These are phyloP conservation scores for Recurvomyces mirabilis DNA, from an alignment of 495 filamentous ascomycete genomes.

Conservation along the genomic window DNA sequence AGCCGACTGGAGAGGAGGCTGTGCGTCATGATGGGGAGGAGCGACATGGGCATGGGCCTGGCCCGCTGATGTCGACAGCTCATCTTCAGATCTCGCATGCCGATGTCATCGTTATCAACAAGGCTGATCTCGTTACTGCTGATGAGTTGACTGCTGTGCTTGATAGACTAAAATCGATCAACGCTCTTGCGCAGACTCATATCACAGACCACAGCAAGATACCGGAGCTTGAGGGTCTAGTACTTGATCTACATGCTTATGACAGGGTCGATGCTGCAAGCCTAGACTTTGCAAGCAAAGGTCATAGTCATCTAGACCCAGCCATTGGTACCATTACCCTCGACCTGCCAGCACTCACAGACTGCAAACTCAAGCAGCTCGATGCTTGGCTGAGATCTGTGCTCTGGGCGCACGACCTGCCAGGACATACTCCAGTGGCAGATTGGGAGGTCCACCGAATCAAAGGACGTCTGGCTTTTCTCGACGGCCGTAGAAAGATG, in stretches of 20 bases:
- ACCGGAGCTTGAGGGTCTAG: slow-evolving; percentile 67
- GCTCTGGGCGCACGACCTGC: slow-evolving; percentile 70
- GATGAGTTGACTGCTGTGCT: slow-evolving; percentile 53
- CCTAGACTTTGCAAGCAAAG: slow-evolving; percentile 53
- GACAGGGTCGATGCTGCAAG: slow-evolving; percentile 53
- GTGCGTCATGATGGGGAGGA: slow-evolving; percentile 31
- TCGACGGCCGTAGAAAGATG: slow-evolving; percentile 55
- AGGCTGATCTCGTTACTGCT: slow-evolving; percentile 71
- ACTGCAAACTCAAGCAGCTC: slow-evolving; percentile 43
- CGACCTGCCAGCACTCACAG: slow-evolving; percentile 43
- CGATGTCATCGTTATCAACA: slow-evolving; percentile 93
- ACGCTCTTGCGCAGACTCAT: slow-evolving; percentile 76
- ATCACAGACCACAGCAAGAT: slow-evolving; percentile 68
- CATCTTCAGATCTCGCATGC: slow-evolving; percentile 95
- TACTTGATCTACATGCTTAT: slow-evolving; percentile 89
- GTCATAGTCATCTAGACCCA: slow-evolving; percentile 58
- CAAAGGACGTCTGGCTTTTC: slow-evolving; percentile 61
- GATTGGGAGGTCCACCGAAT: slow-evolving; percentile 69
- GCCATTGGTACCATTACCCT: slow-evolving; percentile 82
- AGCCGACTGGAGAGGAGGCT: slow-evolving; percentile 46
- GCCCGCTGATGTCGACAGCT: slow-evolving; percentile 70
- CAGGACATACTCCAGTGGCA: slow-evolving; percentile 23
- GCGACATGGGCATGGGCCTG: slow-evolving; percentile 35
- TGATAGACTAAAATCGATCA: slow-evolving; percentile 67
- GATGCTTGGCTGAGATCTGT: slow-evolving; percentile 76